Evolutionary conservation across 2,329 filamentous ascomycete species (phyloP), one percentile per base, ranked within the genome.

Genomic region (Graphilbum fragrans): DNA sequence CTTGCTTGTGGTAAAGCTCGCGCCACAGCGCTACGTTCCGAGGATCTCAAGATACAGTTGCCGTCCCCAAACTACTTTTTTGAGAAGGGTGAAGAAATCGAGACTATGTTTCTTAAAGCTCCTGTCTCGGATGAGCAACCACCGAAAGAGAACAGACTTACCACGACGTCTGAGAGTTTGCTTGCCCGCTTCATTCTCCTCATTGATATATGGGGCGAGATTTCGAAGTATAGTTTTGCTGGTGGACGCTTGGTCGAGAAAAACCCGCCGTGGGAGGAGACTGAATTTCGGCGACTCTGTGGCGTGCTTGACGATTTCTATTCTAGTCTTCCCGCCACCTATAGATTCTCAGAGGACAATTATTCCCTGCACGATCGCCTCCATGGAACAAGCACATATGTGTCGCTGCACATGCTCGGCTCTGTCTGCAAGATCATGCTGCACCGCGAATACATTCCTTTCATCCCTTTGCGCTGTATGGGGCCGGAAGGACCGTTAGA

Each of bases 11-110:
- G 80, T 18, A 74, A 73, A 46, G 69, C 75, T 40, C 66, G 79
- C 19, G 67, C 73, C 2, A 67, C 71, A 14, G 77, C 74, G 52
- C 67, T 85, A 35, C 66, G 68, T 31, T 61, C 72, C 1, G 65
- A 74, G 4, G 74, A 80, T 43, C 57, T 84, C 7, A 65, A 69
- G 27, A 76, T 83, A 18, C 79, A 81, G 53, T 62, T 86, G 5
- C 80, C 80, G 2, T 82, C 78, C 48, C 77, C 77, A 29, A 78
- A 84, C 40, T 63, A 73, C 39, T 70, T 72, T 1, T 85, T 84
- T 49, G 65, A 77, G 37, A 70, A 80, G 41, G 75, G 72, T 1
- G 65, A 72, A 44, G 71, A 76, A 34, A 73, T 76, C 1, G 57
- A 62, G 43, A 70, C 74, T 9, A 65, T 68, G 9, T 70, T 72